Evolutionary conservation across 208 protist species (phyloP).

Genomic region (Ichthyophonus hoferi): DNA sequence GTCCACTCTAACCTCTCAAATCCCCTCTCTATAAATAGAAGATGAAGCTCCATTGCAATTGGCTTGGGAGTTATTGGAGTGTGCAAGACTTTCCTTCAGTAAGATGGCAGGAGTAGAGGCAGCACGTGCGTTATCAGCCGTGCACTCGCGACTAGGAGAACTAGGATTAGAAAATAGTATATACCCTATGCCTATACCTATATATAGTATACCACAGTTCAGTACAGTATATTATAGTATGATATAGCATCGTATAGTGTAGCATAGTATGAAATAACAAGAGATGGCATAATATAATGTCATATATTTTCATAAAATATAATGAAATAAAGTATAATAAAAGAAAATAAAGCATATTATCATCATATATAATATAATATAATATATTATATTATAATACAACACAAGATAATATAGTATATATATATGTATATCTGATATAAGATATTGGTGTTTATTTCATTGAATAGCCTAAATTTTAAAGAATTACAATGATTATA

Average conservation of each 20-base stretch:
- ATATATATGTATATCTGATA: not conserved
- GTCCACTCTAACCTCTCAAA: not conserved
- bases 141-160: not conserved
- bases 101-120: not conserved
- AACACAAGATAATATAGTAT: too few relatives aligned
- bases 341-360: not conserved
- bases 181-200: not conserved
- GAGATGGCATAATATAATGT: not conserved
- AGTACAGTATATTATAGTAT: too few relatives aligned
- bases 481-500: not conserved
- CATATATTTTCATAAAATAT: not conserved
- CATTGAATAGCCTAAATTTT: not conserved
- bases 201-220: not conserved
- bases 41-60: not conserved
- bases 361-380: not conserved
- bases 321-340: conserved; percentile 5
- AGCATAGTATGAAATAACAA: too few relatives aligned
- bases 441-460: not conserved
- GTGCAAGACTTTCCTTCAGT: not conserved
- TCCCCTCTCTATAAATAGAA: not conserved
- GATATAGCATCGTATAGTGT: too few relatives aligned
- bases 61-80: not conserved
- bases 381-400: too few relatives aligned
- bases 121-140: not conserved
- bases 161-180: not conserved